Conservation (phyloP, 129 eudicot species). For the Tagetes erecta region DNA sequence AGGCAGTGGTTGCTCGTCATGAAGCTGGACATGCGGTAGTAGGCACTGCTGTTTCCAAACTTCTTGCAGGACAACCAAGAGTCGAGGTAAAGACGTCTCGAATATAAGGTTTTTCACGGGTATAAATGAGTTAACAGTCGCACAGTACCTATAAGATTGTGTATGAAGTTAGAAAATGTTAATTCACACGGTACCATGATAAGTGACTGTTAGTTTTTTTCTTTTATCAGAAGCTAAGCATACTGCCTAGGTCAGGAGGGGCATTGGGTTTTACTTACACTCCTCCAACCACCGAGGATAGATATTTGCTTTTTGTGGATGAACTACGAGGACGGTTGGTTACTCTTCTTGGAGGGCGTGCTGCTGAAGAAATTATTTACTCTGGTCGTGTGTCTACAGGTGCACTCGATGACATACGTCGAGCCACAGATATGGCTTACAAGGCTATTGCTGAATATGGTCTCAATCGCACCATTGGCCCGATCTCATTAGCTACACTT, state of each 20-base stretch:
- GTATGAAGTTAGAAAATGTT: no score
- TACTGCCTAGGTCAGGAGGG: conserved; percentile 97
- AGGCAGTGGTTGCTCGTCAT: conserved; percentile 97
- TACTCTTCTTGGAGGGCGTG: conserved; percentile 99
- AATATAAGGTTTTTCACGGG: no score
- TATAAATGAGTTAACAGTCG: no score
- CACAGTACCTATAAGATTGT: no score
- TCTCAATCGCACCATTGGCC: conserved; percentile 77
- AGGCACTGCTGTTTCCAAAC: conserved; percentile 95
- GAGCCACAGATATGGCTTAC: conserved; percentile 99
- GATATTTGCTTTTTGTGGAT: conserved; percentile 89
- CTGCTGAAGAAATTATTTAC: conserved; percentile 92
- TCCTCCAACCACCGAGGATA: conserved; percentile 93
- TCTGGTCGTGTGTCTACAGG: conserved; percentile 99
- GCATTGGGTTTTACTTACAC: conserved; percentile 94
- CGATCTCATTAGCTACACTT: conserved; percentile 81
- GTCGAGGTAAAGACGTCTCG: conserved; percentile 59
- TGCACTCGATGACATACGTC: conserved; percentile 93
- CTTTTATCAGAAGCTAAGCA: conserved; percentile 80
- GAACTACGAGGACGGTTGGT: conserved; percentile 97
- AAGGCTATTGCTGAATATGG: conserved; percentile 98
- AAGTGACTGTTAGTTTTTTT: conserved; percentile 8
- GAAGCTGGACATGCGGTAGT: conserved; percentile 99
- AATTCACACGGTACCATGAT: background rate
- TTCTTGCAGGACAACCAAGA: conserved; percentile 88